Base-by-base conservation (phyloP, 371 early-diverging fungal species). In the Lichtheimia corymbifera region DNA sequence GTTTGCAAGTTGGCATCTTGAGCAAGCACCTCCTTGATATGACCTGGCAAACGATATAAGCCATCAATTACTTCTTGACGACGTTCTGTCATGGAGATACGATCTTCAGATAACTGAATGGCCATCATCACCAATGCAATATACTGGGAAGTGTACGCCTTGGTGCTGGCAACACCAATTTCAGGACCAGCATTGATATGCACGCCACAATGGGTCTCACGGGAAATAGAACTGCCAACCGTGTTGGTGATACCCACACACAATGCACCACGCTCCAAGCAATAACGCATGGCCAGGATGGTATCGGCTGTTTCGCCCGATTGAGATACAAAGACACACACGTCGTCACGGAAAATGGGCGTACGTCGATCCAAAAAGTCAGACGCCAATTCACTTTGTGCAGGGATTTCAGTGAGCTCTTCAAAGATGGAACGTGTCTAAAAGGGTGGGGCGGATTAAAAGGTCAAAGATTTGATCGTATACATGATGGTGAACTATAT, bases 171-270 rank as follows among this genome's bases (percentile, higher is more conserved):
- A 60, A 99, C 99, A 68, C 97, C 97, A 71, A 98, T 96, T 79
- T 99, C 99, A 30, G 97, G 97, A 53, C 99, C 99, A 49, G 99
- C 98, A 69, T 98, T 97, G 76, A 99, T 96, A 78, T 98, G 98
- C 51, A 99, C 95, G 82, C 97, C 98, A 73, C 99, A 98, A 79
- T 96, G 93, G 41, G 97, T 95, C 76, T 97, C 97, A 68, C 98
- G 91, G 20, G 97, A 97, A 74, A 99, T 98, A 55, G 91, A 86
- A 61, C 88, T 88, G 43, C 97, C 97, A 55, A 97, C 98, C 17
- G 35, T 35, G 41, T 99, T 99, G 74, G 99, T 98, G 63, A 99
- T 83, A 70, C 99, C 99, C 14, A 99, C 92, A 73, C 93, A 93
- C 43, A 98, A 84, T 27, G 99, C 98, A 51, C 97, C 98, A 72